Base-by-base conservation (phyloP, 2,329 filamentous ascomycete genomes). In the Calcarisporium arbuscula region DNA sequence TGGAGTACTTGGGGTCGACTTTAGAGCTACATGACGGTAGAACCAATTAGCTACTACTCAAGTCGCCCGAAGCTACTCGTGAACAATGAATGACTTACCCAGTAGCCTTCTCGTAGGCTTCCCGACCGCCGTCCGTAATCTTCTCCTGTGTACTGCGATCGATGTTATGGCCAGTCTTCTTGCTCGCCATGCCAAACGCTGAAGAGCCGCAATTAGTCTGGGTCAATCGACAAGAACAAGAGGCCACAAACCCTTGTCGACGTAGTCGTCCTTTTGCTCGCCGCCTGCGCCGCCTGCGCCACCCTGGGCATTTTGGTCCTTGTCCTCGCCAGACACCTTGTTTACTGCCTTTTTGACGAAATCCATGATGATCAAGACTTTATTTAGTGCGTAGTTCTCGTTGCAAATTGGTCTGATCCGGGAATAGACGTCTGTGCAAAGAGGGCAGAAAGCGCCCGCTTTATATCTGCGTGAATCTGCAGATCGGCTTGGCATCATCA, bases 231-330 rank as follows among this genome's bases (percentile, higher is more conserved):
- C 11, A 22, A 26, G 11, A n/a, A n/a, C n/a, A n/a, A n/a, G n/a
- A n/a, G n/a, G n/a, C n/a, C n/a, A 32, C 49, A 28, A 34, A 53
- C 50, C 49, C 45, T 54, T 54, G 39, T 53, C 51, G 5, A 44
- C 40, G 34, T 50, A 51, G 17, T 30, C 28, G n/a, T n/a, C n/a
- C n/a, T n/a, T n/a, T n/a, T n/a, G 26, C 48, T 45, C 27, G 42
- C 10, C 42, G n/a, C n/a, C n/a, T n/a, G n/a, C 25, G 16, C 48
- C 41, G 12, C 20, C 17, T 11, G 33, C 25, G 11, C 28, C 6
- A 15, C 27, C 40, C 18, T 20, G n/a, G 25, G 28, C 19, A 15
- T 27, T 12, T 11, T 27, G 12, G 16, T 28, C 22, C 30, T 40
- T 27, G 12, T 34, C 17, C 26, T 31, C 31, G n/a, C n/a, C n/a